phyloP scores from a whole-genome alignment of 164 flowering plant genomes.

The Chimonanthus praecox region DNA sequence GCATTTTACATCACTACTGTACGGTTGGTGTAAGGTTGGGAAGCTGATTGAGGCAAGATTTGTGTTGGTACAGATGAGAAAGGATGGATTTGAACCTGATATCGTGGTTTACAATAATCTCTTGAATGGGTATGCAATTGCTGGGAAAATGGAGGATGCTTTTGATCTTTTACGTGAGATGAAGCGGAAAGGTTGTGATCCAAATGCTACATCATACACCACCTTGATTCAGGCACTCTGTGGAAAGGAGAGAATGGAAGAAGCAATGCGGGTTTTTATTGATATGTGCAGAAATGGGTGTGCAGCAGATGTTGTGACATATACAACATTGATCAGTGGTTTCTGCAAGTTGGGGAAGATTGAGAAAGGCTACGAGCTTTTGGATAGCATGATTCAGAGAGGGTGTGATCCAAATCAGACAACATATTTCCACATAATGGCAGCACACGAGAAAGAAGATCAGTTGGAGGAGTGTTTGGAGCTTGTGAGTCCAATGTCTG shows the following conservation, averaged over 20 bases:
- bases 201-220: constrained; percentile 78
- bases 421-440: constrained; percentile 61
- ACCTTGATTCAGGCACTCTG: constrained; percentile 74
- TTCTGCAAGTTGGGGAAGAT: constrained; percentile 82
- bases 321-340: constrained; percentile 78
- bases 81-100: constrained; percentile 76
- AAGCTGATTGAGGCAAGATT: constrained; percentile 81
- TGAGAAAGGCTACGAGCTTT: constrained; percentile 54
- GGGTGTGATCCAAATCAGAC: constrained; percentile 55
- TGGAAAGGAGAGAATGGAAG: constrained; percentile 59
- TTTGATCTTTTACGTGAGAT: constrained; percentile 66
- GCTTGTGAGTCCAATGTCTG: constrained; percentile 55
- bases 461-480: constrained; percentile 74
- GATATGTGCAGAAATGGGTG: constrained; percentile 75
- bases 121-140: constrained; percentile 60
- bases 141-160: constrained; percentile 74
- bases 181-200: constrained; percentile 63
- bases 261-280: constrained; percentile 58
- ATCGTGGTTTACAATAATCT: constrained; percentile 75
- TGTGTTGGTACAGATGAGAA: constrained; percentile 74
- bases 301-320: constrained; percentile 73
- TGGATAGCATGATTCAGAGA: constrained; percentile 59
- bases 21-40: constrained; percentile 90
- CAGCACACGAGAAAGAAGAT: constrained; percentile 87
- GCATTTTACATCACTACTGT: constrained; percentile 75